Evolutionary conservation across 176 grass and related monocot genomes (phyloP), one percentile per base, ranked within the genome.

Genomic region (Poa pratensis): DNA sequence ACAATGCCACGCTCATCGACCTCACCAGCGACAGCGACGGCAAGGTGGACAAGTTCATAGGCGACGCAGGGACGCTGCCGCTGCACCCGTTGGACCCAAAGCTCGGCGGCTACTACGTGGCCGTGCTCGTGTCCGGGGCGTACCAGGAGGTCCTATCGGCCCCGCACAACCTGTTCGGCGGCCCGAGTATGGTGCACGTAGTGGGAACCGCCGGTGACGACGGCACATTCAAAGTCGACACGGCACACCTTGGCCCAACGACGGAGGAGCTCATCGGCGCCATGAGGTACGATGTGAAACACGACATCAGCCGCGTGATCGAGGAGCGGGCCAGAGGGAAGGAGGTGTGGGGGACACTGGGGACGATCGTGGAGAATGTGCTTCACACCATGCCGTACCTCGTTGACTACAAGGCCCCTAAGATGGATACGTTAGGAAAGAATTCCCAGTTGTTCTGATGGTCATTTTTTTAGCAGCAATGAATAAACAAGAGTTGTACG

Each of bases 11-110:
- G 45, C 83, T 90, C 48, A 0, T 86, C 18, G 77, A 90, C 77
- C 8, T 90, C 50, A 82, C 83, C 37, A 71, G 83, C 79, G 78
- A 90, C 73, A 90, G 78, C 46, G 88, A 90, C 78, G 78, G 78
- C 0, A 82, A 86, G 64, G 16, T 82, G 0, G 73, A 86, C 4
- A 75, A 55, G 37, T 90, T 90, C 88, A 90, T 90, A 40, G 23
- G 62, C 17, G 34, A 23, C 16, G 3, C 0, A 26, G 42, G 22
- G 35, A 86, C 77, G 13, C 15, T 90, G 30, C 88, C 77, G 32
- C 77, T 90, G 39, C 88, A 90, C 79, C 16, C 11, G 1, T 24
- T 89, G 1, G 40, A 85, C 14, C 52, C 70, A 2, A 5, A 70
- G 37, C 17, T 2, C 13, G 83, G 71, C 3, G 60, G 32, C 24